Base-by-base conservation (phyloP, 2,329 filamentous ascomycete species). In the Cladosporium oxysporum region DNA sequence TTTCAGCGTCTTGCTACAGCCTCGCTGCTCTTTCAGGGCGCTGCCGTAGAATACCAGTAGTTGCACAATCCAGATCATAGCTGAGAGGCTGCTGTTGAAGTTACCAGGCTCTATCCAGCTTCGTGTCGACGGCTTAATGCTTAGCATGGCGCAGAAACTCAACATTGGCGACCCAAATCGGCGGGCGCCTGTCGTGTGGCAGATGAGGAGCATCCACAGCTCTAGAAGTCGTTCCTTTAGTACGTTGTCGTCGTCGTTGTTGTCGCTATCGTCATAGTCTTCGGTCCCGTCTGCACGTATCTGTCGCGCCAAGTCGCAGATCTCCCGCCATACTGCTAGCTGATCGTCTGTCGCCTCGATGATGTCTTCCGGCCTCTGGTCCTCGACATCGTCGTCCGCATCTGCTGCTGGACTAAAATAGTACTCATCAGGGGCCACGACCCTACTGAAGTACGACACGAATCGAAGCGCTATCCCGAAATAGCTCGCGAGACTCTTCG, bases 21-120 rank as follows among this genome's bases (percentile, higher is more conserved):
- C 66, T 12, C 41, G 29, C 52, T 61, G 41, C 33, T 63, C 66
- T 37, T 64, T 61, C 12, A 33, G 47, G 37, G 64, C 59, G 23
- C 64, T 64, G 53, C 66, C 58, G 64, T 65, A 64, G 59, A 68
- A 66, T 14, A 68, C 28, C 21, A 68, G 7, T 18, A 68, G 60
- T 58, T 68, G 55, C 14, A 66, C 60, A 18, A 64, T 26, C 64
- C 60, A 68, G 14, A 68, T 68, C 0, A 64, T 66, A 2, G 52
- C 60, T 16, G 64, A 68, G 21, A 66, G 60, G 50, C 41, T 47
- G 44, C 66, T 66, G 47, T 64, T 66, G 49, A 68, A 68, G 64
- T 68, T 66, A 16, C 66, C 60, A 37, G 66, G 66, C 26, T 64
- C 64, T 41, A 66, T 62, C 64, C 60, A 68, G 33, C 66, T 59